Evolutionary conservation across 1,139 yeast genomes (phyloP), one percentile per base, ranked within the genome.

Genomic region (Trichomonascaceae sp.): DNA sequence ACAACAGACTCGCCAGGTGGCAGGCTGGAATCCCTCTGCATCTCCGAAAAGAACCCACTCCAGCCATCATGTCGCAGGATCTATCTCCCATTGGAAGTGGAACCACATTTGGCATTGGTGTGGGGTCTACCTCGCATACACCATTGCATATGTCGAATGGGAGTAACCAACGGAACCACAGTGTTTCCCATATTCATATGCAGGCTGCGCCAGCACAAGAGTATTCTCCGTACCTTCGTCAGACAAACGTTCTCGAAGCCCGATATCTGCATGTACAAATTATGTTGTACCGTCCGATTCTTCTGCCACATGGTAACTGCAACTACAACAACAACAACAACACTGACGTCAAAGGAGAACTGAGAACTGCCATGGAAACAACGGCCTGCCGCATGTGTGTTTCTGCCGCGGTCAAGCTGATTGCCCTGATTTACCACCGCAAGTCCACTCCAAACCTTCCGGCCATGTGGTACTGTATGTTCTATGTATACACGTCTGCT

Each of bases 401-500:
- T 3, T 28, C 30, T 20, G 27, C 48, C 2, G 43, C 48, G 1
- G 28, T 43, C 3, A 27, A 34, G 18, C 30, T 44, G 13, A 39
- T 44, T 14, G 29, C 30, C 6, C 35, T 43, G 14, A 33, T 43
- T 4, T 34, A 32, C 17, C 36, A 33, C 18, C 30, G 38, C 32
- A 32, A 31, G 25, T 32, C 32, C 22, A 29, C 38, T n/a, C 33
- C 40, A 4, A 32, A 36, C 18, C 26, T 42, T 3, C 48, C 48
- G 3, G 42, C 40, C 3, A 33, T 40, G 34, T 44, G 48, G 48
- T 40, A 41, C 27, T 29, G 35, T 22, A 37, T 43, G 3, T 43
- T 37, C 31, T 43, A 42, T 28, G 37, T 37, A 9, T 43, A 43
- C 29, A 40, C 44, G 5, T 36, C 48, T 4, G 44, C 47, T 3